phyloP scores from a whole-genome alignment of 768 basidiomycete genomes.

The Termitomyces eurrhizus region DNA sequence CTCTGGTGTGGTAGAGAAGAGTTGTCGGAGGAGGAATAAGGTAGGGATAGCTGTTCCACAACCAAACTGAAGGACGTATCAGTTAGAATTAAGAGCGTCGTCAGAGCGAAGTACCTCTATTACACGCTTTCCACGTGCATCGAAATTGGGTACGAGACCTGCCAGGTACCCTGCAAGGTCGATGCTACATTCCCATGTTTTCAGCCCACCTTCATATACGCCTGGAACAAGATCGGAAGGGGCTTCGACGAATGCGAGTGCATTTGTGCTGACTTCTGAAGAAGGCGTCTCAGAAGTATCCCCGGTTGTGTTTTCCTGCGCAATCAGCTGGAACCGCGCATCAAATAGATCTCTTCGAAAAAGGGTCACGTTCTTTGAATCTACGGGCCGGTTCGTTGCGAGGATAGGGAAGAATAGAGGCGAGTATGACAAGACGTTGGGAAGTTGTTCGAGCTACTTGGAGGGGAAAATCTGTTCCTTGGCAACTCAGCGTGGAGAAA shows the following conservation, averaged over 20 bases:
- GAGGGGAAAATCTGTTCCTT: constrained; percentile 11
- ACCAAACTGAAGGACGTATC: constrained; percentile 55
- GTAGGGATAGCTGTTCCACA: constrained; percentile 92
- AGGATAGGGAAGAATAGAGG: constrained; percentile 52
- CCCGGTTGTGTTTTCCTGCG: constrained; percentile 35
- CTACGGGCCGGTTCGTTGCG: background rate
- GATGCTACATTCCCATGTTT: constrained; percentile 96
- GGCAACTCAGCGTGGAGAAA: background rate
- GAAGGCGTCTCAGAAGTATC: background rate
- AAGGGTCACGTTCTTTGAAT: constrained; percentile 32
- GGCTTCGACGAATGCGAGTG: constrained; percentile 66
- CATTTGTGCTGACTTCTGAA: background rate
- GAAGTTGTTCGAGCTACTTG: constrained; percentile 64
- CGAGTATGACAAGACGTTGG: constrained; percentile 77
- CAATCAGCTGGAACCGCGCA: constrained; percentile 90
- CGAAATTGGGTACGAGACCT: constrained; percentile 20
- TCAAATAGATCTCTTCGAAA: constrained; percentile 89
- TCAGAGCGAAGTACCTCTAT: constrained; percentile 54
- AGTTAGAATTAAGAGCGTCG: background rate
- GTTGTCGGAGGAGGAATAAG: constrained; percentile 59
- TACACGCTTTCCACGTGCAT: constrained; percentile 46
- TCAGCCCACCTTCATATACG: constrained; percentile 93
- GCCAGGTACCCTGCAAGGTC: constrained; percentile 76
- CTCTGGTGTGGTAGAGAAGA: constrained; percentile 40
- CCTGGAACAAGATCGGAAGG: constrained; percentile 90